phyloP scores from a whole-genome alignment of 169 alveolate genomes.

The Cryptosporidium ryanae region DNA sequence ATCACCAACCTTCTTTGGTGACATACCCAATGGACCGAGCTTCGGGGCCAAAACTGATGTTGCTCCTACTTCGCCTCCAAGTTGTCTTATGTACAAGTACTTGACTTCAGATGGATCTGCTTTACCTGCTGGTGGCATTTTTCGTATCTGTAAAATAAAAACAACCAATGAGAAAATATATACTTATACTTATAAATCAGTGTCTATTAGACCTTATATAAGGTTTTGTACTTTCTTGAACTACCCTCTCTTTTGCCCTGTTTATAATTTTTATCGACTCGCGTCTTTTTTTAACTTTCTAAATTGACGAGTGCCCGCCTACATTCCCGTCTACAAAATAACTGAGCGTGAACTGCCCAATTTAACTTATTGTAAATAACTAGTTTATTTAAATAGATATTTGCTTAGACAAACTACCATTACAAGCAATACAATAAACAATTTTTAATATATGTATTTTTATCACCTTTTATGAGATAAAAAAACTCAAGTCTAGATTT shows the following conservation, averaged over 20 bases:
- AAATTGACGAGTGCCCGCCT: conserved; percentile 19
- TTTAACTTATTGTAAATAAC: no score
- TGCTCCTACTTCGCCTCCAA: conserved; percentile 98
- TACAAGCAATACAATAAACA: no score
- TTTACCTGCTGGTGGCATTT: conserved; percentile 77
- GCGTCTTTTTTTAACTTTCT: conserved; percentile 54
- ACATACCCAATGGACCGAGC: conserved; percentile 97
- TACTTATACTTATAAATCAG: background rate
- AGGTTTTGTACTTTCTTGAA: background rate
- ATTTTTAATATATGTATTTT: no score
- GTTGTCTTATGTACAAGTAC: conserved; percentile 91
- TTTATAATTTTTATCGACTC: conserved; percentile 2
- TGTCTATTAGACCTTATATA: background rate
- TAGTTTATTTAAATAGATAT: no score
- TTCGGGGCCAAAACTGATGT: conserved; percentile 98
- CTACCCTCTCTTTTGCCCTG: no score
- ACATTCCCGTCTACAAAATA: conserved; percentile 57
- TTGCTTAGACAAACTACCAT: no score
- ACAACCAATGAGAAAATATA: background rate
- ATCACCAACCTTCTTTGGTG: conserved; percentile 97
- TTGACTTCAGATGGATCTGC: conserved; percentile 78
- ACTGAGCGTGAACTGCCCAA: no score
- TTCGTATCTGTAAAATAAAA: background rate
- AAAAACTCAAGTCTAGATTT: background rate
- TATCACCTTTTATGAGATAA: no score